These are phyloP conservation scores for Poronia punctata DNA, from an alignment of 495 filamentous ascomycete genomes.

Conservation along the genomic window DNA sequence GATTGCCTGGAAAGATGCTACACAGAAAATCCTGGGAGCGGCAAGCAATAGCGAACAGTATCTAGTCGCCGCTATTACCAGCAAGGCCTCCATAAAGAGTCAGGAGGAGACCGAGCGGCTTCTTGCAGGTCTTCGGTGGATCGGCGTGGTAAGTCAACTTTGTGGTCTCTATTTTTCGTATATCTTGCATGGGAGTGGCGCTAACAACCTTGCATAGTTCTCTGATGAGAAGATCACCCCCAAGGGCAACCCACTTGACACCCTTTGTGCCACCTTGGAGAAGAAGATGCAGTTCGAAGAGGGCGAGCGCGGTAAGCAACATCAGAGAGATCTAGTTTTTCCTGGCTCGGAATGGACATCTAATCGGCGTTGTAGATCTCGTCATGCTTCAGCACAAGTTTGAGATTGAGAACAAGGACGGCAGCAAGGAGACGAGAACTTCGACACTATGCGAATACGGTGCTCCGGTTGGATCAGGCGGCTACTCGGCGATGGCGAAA, in stretches of 20 bases:
- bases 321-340: not conserved
- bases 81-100: slow-evolving; percentile 64
- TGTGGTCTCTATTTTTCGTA: not conserved
- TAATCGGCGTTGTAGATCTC: slow-evolving; percentile 7
- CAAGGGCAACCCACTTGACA: slow-evolving; percentile 76
- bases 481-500: slow-evolving; percentile 89
- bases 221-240: slow-evolving; percentile 66
- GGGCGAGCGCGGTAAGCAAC: slow-evolving; percentile 53
- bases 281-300: slow-evolving; percentile 84
- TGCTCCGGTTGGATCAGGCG: slow-evolving; percentile 65
- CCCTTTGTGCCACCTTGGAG: slow-evolving; percentile 83
- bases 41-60: slow-evolving; percentile 55
- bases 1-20: slow-evolving; percentile 74
- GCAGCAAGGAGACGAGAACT: slow-evolving; percentile 61
- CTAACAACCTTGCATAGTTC: slow-evolving; percentile 37
- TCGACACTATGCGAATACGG: slow-evolving; percentile 85
- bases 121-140: slow-evolving; percentile 71
- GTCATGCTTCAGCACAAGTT: slow-evolving; percentile 92
- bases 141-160: slow-evolving; percentile 51
- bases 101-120: slow-evolving; percentile 71
- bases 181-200: not conserved
- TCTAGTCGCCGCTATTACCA: slow-evolving; percentile 62
- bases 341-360: not conserved
- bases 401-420: slow-evolving; percentile 75
- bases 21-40: slow-evolving; percentile 63